Percentiles rank a stretch among this genome's conserved stretches.
Evolutionary conservation across 352 stramenopile species (phyloP).

Genomic region (Pythium insidiosum): DNA sequence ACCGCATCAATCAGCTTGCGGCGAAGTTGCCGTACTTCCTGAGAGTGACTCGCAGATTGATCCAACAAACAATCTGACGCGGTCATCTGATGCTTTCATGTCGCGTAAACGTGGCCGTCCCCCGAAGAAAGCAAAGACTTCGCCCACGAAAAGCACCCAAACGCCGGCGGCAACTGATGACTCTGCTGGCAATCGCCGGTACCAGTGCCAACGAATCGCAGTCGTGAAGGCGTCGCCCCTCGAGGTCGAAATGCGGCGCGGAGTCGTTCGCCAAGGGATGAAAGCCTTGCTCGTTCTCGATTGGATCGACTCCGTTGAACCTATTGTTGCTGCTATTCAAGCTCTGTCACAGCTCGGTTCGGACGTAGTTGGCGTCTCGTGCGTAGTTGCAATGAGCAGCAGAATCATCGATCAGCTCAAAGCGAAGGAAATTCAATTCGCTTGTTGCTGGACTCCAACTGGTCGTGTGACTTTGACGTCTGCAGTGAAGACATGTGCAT

Average conservation of each 20-base stretch:
- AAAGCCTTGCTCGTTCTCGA: conserved; percentile 24
- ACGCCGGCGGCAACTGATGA: too few species aligned
- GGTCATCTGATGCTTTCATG: too few species aligned
- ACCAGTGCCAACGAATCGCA: too few species aligned
- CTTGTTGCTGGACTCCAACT: conserved; percentile 41
- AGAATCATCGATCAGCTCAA: conserved; percentile 29
- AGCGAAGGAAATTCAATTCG: conserved; percentile 23
- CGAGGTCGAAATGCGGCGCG: conserved; percentile 5
- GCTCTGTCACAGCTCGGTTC: conserved; percentile 25
- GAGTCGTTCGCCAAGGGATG: not conserved
- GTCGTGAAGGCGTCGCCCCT: conserved; percentile 6
- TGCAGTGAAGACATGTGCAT: too few species aligned
- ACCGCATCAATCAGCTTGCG: too few species aligned
- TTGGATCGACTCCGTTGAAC: conserved; percentile 42
- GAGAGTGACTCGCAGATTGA: too few species aligned
- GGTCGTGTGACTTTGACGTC: conserved; percentile 21
- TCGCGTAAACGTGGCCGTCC: too few species aligned
- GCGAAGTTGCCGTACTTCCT: too few species aligned
- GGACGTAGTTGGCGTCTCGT: conserved; percentile 40
- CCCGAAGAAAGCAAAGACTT: too few species aligned
- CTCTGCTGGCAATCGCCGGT: too few species aligned
- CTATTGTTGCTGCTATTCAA: conserved; percentile 31
- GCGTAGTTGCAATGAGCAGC: conserved; percentile 33
- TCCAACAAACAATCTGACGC: too few species aligned
- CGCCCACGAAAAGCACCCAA: too few species aligned